Evolutionary conservation across 441 rosid genomes (phyloP).

Genomic region (Jatropha podagrica): DNA sequence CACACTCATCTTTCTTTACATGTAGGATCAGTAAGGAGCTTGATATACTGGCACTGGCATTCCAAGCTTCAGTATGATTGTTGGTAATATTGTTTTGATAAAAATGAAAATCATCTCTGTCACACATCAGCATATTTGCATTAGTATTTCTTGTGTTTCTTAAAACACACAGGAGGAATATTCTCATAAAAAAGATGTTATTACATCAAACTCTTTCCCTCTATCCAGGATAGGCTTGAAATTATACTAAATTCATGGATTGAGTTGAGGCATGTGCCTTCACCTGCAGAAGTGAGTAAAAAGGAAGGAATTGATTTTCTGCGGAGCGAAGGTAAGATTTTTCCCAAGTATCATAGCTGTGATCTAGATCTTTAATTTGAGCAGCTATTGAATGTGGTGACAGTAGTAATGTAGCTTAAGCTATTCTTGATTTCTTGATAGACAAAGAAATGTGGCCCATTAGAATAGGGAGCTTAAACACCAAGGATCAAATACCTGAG

Average conservation of each 20-base stretch:
- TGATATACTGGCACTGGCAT: neutral
- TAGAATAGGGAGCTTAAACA: conserved; percentile 55
- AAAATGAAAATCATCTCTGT: neutral
- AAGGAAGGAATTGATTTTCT: conserved; percentile 69
- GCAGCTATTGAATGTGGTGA: neutral
- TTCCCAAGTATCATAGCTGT: neutral
- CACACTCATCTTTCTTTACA: conserved; percentile 2
- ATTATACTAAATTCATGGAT: conserved; percentile 79
- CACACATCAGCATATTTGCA: neutral
- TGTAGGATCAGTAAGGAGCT: neutral
- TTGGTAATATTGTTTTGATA: conserved; percentile 2
- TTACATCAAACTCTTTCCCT: conserved; percentile 4
- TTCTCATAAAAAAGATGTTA: neutral
- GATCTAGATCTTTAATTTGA: conserved; percentile 10
- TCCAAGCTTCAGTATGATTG: neutral
- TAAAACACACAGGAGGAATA: neutral
- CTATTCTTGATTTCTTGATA: conserved; percentile 24
- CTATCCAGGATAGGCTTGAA: conserved; percentile 79
- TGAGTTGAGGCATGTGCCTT: conserved; percentile 52
- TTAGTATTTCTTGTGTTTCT: neutral
- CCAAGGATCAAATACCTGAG: conserved; percentile 38
- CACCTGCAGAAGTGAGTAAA: conserved; percentile 77
- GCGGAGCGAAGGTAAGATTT: conserved; percentile 46
- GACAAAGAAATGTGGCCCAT: conserved; percentile 57
- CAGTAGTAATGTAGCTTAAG: neutral